Base-by-base conservation (phyloP, 2,329 filamentous ascomycete species). In the Pseudogymnoascus sp. region DNA sequence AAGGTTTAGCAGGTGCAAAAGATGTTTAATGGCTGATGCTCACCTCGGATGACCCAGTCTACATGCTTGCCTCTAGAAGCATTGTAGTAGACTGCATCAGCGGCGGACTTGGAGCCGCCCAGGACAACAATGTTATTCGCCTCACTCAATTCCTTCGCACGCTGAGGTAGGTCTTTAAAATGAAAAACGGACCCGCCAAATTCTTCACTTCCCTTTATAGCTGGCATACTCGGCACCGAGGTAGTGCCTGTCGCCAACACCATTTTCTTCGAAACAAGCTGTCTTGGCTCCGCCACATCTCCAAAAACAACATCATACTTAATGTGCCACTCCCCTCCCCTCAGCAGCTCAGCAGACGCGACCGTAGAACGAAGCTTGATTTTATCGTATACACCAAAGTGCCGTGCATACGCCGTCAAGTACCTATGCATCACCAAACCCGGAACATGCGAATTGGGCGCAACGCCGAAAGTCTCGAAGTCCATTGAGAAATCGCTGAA, bases 401-500 rank as follows among this genome's bases (percentile, higher is more conserved):
- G 73, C 64, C 81, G 74, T 1, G 80, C 79, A 66, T 81, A 87
- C 2, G 80, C 76, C 36, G 76, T 75, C 8, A 88, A 71, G 69
- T 89, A 89, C 1, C 74, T 67, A 66, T 85, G 78, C 63, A 86
- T 73, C 1, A 80, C 78, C 0, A 75, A 66, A 0, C 83, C 85
- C 0, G 84, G 80, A 55, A 89, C 82, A 69, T 88, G 84, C 61
- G 85, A 71, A 9, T 80, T 81, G 6, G 63, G 62, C 42, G 70
- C 75, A 38, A 63, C 58, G 6, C 62, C 58, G 25, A 60, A 63
- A 4, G 55, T 63, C 28, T 63, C 62, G 23, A 60, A 42, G 41
- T 61, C 45, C 66, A 67, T 67, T 9, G 87, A 85, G 64, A 89
- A 90, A 67, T 90, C 89, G 0, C 85, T 84, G 68, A 83, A 91